Percentiles rank a stretch among this genome's conserved stretches.
Evolutionary conservation across 2,329 filamentous ascomycete genomes (phyloP).

Genomic region (Aspergillus candidus): DNA sequence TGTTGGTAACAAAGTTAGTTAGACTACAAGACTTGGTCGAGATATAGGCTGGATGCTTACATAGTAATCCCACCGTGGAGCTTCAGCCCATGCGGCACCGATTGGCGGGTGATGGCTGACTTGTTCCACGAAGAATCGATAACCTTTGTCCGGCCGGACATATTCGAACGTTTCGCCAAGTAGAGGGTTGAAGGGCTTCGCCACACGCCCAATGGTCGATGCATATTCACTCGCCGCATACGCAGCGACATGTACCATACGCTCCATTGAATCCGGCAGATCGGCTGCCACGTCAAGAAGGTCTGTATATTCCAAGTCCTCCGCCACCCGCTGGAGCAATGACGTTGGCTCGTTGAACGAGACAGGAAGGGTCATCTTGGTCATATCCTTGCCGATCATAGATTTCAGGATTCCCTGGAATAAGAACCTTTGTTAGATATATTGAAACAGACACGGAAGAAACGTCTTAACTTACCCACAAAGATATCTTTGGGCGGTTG

Average conservation of each 20-base stretch:
- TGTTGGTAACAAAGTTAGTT: slow-evolving; percentile 26
- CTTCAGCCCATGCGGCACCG: slow-evolving; percentile 87
- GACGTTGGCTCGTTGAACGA: slow-evolving; percentile 99
- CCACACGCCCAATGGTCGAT: slow-evolving; percentile 91
- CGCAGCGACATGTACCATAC: slow-evolving; percentile 87
- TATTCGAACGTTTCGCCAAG: slow-evolving; percentile 97
- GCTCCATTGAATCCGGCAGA: slow-evolving; percentile 78
- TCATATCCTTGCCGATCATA: slow-evolving; percentile 99
- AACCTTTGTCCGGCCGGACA: slow-evolving; percentile 89
- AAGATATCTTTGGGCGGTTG: slow-evolving; percentile 83
- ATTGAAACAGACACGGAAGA: not conserved
- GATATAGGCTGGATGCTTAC: slow-evolving; percentile 31
- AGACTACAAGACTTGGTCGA: not conserved
- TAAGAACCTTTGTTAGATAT: slow-evolving; percentile 2
- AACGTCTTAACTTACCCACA: slow-evolving; percentile 65
- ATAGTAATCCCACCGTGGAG: slow-evolving; percentile 90
- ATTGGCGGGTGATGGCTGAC: slow-evolving; percentile 96
- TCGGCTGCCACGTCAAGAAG: slow-evolving; percentile 84
- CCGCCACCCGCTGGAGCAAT: slow-evolving; percentile 84
- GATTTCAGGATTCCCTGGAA: slow-evolving; percentile 86
- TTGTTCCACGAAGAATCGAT: slow-evolving; percentile 97
- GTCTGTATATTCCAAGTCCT: slow-evolving; percentile 97
- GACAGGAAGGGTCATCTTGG: slow-evolving; percentile 96
- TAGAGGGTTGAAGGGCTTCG: slow-evolving; percentile 96
- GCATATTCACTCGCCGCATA: slow-evolving; percentile 97